Evolutionary conservation across 768 basidiomycete species (phyloP), one percentile per base, ranked within the genome.

Genomic region (Termitomyces sp.): DNA sequence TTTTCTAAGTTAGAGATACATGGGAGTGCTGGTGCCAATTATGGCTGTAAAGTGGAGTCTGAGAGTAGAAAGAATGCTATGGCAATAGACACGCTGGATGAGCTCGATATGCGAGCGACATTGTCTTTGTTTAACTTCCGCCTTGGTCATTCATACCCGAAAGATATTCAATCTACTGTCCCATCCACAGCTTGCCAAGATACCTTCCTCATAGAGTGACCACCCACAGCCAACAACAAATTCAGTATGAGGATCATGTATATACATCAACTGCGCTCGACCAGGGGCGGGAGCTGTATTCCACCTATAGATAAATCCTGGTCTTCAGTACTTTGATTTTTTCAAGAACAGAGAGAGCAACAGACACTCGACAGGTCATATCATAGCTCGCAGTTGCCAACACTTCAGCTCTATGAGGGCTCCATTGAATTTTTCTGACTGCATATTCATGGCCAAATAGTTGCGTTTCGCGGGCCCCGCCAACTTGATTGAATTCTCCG

Each of bases 321-420:
- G 62, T 34, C 12, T 51, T 47, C 24, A 53, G 51, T 27, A 48
- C 34, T 43, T 9, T 13, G n/a, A 41, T n/a, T 18, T 14, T n/a
- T 48, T 26, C 42, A 59, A 57, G 22, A 42, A n/a, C 42, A 59
- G 27, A 52, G 58, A 52, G 7, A 13, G 50, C 12, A 31, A 80
- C 87, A 68, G 76, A 97, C 89, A 95, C 79, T 69, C 92, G 79
- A 71, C 89, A 93, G 1, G 94, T 94, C 96, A 98, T 98, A 68
- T 98, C 96, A 72, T 98, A 95, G 65, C 89, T 87, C 39, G 83
- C 81, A 42, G 76, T 76, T 3, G 88, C 87, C 24, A 92, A 74
- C 14, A 90, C 65, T 59, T 90, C 87, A 4, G 85, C 74, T 27
- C 79, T 76, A 74, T 92, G 90, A 39, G 90, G 90, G 67, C 87